Conservation (phyloP, 176 grass and related monocot species). For the Miscanthus lutarioriparius region DNA sequence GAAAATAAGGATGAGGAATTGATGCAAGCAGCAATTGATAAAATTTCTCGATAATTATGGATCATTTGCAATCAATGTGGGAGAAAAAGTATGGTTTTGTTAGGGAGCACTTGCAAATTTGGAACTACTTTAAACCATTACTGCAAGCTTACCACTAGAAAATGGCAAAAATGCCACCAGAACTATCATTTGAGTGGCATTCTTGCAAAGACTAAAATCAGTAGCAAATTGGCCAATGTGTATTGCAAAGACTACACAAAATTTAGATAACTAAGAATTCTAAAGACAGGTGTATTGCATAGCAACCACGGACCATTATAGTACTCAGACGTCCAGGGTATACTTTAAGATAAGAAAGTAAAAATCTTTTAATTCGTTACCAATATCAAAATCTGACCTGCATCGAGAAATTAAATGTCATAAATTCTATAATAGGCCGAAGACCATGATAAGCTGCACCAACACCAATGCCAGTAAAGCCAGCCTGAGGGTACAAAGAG, state of each 20-base stretch:
- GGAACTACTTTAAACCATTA: background rate
- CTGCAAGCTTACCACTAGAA: background rate
- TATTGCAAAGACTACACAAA: no score
- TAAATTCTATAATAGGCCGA: conserved; percentile 82
- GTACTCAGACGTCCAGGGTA: background rate
- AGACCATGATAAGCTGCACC: conserved; percentile 96
- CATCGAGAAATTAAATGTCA: conserved; percentile 99
- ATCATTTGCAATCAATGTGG: background rate
- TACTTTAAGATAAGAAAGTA: conserved; percentile 6
- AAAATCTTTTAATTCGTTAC: background rate
- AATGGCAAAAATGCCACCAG: background rate
- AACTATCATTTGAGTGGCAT: background rate
- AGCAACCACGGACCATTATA: background rate
- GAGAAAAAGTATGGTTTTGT: background rate
- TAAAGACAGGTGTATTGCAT: conserved; percentile 14
- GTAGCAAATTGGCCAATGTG: background rate
- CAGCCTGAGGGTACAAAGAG: conserved; percentile 60
- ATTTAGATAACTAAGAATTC: no score
- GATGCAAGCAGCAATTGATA: background rate
- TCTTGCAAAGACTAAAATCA: background rate
- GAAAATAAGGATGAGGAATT: background rate
- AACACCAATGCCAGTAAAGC: conserved; percentile 95
- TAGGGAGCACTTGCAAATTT: background rate
- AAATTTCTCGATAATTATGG: background rate
- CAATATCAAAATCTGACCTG: conserved; percentile 52